Evolutionary conservation across 768 basidiomycete species (phyloP), one percentile per base, ranked within the genome.

Genomic region (Amanita inopinata): DNA sequence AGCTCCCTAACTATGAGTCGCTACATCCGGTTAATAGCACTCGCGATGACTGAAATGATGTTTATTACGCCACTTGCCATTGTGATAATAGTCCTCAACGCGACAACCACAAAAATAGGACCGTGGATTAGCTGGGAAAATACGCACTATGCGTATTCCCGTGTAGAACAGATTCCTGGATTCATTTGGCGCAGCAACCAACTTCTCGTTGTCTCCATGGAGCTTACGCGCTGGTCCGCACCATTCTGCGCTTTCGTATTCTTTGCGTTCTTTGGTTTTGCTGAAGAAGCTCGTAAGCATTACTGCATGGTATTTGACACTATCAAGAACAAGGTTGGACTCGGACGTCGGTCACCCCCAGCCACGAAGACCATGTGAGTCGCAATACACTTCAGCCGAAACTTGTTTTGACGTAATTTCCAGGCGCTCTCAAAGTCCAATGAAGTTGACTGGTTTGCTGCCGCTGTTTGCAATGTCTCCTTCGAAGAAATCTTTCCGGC

Each of bases 231-330:
- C 2, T 78, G 75, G 76, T 33, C 61, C 25, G 49, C 52, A 11
- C 46, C 65, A 2, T 42, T 61, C 9, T 69, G 65, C 45, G 62
- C 69, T 0, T 53, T 76, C 24, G 3, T 64, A 3, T 79, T 78
- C 58, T 80, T 80, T 50, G 48, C 57, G 4, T 62, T 78, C 50
- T 80, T 80, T 51, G 78, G 77, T 5, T 33, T 33, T 33, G n/a
- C 32, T n/a, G n/a, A n/a, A n/a, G n/a, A n/a, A n/a, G n/a, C n/a
- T n/a, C n/a, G n/a, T n/a, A n/a, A n/a, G n/a, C n/a, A n/a, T n/a
- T n/a, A n/a, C n/a, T n/a, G n/a, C n/a, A n/a, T n/a, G n/a, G n/a
- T n/a, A n/a, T n/a, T n/a, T n/a, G n/a, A n/a, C n/a, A n/a, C n/a
- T n/a, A n/a, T n/a, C n/a, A n/a, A n/a, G n/a, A n/a, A n/a, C n/a